These are phyloP conservation scores for Curvularia sp. DNA, from an alignment of 2,329 filamentous ascomycete genomes.

Conservation along the genomic window DNA sequence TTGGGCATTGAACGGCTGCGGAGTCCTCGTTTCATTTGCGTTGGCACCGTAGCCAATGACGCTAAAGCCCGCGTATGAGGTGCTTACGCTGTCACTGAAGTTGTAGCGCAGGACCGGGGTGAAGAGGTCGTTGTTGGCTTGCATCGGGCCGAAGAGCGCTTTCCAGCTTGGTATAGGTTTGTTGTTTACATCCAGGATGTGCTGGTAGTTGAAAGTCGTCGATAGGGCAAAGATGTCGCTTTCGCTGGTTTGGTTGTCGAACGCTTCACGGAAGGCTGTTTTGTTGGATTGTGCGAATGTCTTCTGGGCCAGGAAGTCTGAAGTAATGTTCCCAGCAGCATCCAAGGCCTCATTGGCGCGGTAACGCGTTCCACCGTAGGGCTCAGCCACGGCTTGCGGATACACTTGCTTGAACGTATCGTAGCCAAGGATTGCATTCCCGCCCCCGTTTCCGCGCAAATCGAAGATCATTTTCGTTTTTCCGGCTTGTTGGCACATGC, in stretches of 20 bases:
- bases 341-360: slow-evolving; percentile 54
- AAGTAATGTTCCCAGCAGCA: slow-evolving; percentile 41
- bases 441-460: slow-evolving; percentile 66
- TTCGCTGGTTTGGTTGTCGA: slow-evolving; percentile 28
- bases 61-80: slow-evolving; percentile 39
- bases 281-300: slow-evolving; percentile 40
- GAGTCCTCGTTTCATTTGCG: slow-evolving; percentile 37
- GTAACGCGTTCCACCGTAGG: slow-evolving; percentile 57
- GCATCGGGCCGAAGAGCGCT: slow-evolving; percentile 47
- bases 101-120: slow-evolving; percentile 49
- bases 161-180: slow-evolving; percentile 43
- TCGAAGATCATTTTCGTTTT: slow-evolving; percentile 72
- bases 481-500: slow-evolving; percentile 53
- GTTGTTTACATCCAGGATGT: slow-evolving; percentile 41
- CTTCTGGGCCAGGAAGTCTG: slow-evolving; percentile 39
- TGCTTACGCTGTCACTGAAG: slow-evolving; percentile 42
- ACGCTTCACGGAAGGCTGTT: slow-evolving; percentile 37
- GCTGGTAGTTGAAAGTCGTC: slow-evolving; percentile 44
- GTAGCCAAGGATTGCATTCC: slow-evolving; percentile 53
- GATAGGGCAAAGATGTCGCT: slow-evolving; percentile 37
- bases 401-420: slow-evolving; percentile 63
- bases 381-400: slow-evolving; percentile 50
- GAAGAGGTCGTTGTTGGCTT: slow-evolving; percentile 43
- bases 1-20: slow-evolving; percentile 48
- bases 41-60: slow-evolving; percentile 43